phyloP scores from a whole-genome alignment of 495 filamentous ascomycete genomes.

The Tuber calosporum region DNA sequence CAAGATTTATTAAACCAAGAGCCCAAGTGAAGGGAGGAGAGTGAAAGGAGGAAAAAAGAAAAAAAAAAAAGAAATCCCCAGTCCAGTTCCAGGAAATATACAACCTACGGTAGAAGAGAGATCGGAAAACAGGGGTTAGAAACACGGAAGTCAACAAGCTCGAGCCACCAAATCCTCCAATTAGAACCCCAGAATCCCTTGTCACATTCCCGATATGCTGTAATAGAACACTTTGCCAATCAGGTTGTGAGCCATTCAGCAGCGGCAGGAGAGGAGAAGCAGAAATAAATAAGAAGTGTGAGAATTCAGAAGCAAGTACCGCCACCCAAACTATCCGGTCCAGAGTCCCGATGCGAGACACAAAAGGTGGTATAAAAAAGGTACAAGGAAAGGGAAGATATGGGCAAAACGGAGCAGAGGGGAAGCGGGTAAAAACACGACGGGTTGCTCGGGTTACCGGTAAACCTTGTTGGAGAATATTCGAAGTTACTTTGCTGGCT shows the following conservation, averaged over 20 bases:
- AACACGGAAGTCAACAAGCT: too few species aligned
- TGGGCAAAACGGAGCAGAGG: neutral
- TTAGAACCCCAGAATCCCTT: too few species aligned
- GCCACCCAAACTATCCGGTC: neutral
- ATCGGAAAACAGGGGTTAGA: too few species aligned
- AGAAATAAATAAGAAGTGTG: neutral
- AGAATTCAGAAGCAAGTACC: neutral
- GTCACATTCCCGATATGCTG: too few species aligned
- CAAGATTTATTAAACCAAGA: neutral
- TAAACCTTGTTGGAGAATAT: neutral
- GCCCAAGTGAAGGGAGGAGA: neutral
- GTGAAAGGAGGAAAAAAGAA: neutral
- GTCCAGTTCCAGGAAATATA: neutral
- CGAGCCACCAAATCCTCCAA: too few species aligned
- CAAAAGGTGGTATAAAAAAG: neutral
- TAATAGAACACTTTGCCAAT: neutral
- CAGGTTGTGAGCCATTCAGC: neutral
- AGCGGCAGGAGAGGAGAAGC: neutral
- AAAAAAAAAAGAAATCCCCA: neutral
- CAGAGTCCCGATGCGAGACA: neutral
- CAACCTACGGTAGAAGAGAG: too few species aligned
- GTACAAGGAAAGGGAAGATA: neutral
- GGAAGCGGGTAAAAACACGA: neutral
- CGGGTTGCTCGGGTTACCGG: neutral
- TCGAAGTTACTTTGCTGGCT: neutral